Percentiles rank a stretch among this genome's conserved stretches.
These are phyloP conservation scores for Metarhizium rileyi DNA, from an alignment of 2,329 filamentous ascomycete species.

Conservation along the genomic window DNA sequence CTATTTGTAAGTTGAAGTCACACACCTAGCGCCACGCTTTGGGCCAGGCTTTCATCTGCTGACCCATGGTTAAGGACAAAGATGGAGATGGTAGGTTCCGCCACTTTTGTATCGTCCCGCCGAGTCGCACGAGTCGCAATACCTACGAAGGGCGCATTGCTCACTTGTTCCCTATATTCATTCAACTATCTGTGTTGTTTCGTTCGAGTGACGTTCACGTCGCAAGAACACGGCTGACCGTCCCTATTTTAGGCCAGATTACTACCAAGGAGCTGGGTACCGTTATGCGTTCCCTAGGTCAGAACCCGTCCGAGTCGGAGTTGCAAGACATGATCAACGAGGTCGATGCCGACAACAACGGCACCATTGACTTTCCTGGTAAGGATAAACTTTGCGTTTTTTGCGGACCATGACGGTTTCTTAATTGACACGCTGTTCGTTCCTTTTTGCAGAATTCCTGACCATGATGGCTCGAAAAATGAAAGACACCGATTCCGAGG, in stretches of 20 bases:
- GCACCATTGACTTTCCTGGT: slow-evolving; percentile 88
- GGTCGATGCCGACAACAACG: slow-evolving; percentile 86
- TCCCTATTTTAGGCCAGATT: slow-evolving; percentile 58
- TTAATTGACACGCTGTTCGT: neutral
- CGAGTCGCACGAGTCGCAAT: neutral
- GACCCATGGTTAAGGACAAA: slow-evolving; percentile 58
- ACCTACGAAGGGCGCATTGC: neutral
- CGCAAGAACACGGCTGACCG: neutral
- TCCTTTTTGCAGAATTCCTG: slow-evolving; percentile 56
- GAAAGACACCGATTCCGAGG: slow-evolving; percentile 87
- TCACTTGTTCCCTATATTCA: neutral
- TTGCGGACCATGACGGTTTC: neutral
- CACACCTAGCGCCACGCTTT: neutral
- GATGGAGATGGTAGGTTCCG: slow-evolving; percentile 74
- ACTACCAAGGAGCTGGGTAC: slow-evolving; percentile 86
- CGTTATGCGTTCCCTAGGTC: slow-evolving; percentile 82
- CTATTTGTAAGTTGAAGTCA: slow-evolving; percentile 74
- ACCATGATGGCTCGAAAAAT: slow-evolving; percentile 94
- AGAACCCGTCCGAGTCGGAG: slow-evolving; percentile 85
- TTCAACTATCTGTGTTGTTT: neutral
- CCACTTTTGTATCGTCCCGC: no score
- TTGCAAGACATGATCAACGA: slow-evolving; percentile 93
- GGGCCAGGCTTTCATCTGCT: neutral
- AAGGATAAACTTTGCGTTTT: slow-evolving; percentile 22
- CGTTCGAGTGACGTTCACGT: neutral